Percentiles rank a stretch among this genome's conserved stretches.
Evolutionary conservation across 257 asterid species (phyloP).

Genomic region (Ballota nigra): DNA sequence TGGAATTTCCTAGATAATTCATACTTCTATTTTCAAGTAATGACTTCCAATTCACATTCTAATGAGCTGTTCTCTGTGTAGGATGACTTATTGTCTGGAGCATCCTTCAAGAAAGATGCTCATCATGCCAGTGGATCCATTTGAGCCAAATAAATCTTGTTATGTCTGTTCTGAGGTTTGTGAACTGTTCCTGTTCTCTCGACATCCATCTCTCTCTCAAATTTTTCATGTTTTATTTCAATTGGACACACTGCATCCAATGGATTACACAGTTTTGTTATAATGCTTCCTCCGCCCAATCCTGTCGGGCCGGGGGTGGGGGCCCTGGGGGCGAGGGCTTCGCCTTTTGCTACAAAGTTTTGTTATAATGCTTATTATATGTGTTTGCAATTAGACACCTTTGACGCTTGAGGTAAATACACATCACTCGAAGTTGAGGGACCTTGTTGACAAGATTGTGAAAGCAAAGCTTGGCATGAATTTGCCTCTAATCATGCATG

Average conservation of each 20-base stretch:
- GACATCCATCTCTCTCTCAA: background rate
- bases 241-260: background rate
- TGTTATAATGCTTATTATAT: conserved; percentile 23
- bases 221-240: background rate
- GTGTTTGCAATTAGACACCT: conserved; percentile 64
- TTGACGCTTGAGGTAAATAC: conserved; percentile 87
- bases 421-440: conserved; percentile 75
- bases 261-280: conserved; percentile 5
- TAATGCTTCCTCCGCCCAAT: too few relatives aligned
- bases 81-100: conserved; percentile 98
- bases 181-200: conserved; percentile 12
- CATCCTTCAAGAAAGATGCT: conserved; percentile 92
- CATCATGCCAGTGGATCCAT: conserved; percentile 95
- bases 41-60: background rate
- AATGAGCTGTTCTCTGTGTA: conserved; percentile 30
- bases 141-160: conserved; percentile 85
- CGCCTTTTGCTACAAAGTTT: too few relatives aligned
- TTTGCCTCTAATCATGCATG: conserved; percentile 87
- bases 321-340: too few relatives aligned
- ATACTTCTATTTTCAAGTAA: background rate
- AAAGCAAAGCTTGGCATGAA: conserved; percentile 89
- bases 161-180: conserved; percentile 96
- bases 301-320: too few relatives aligned
- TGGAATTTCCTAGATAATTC: background rate
- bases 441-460: conserved; percentile 85